Percentiles rank a stretch among this genome's conserved stretches.
These are phyloP conservation scores for Trichophaea hybrida DNA, from an alignment of 2,329 filamentous ascomycete species.

Conservation along the genomic window DNA sequence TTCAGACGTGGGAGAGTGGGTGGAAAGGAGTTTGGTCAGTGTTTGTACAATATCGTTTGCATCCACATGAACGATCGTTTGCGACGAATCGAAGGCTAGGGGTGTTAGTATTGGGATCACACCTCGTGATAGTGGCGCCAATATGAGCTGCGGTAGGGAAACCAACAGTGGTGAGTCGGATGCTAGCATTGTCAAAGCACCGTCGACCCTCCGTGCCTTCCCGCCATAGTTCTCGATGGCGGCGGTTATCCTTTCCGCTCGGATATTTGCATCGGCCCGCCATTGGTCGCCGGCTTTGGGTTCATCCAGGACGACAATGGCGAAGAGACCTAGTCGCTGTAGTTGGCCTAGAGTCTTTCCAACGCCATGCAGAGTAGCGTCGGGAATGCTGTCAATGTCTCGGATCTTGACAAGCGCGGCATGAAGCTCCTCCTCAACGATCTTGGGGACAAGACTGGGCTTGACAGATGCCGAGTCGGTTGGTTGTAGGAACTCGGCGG, in stretches of 20 bases:
- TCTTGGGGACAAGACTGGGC: neutral
- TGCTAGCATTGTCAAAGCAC: slow-evolving; percentile 27
- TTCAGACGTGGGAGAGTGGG: slow-evolving; percentile 34
- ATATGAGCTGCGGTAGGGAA: slow-evolving; percentile 37
- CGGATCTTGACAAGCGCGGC: slow-evolving; percentile 77
- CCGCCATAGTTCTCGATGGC: slow-evolving; percentile 22
- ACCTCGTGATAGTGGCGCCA: slow-evolving; percentile 51
- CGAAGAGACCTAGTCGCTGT: slow-evolving; percentile 62
- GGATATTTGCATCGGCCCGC: slow-evolving; percentile 30
- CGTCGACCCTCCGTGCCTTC: slow-evolving; percentile 22
- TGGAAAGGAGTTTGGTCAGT: slow-evolving; percentile 60
- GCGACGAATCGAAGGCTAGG: slow-evolving; percentile 40
- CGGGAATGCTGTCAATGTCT: slow-evolving; percentile 54
- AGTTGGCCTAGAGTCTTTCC: slow-evolving; percentile 75
- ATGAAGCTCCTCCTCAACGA: slow-evolving; percentile 39
- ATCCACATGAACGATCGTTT: slow-evolving; percentile 35
- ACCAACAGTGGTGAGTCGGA: slow-evolving; percentile 33
- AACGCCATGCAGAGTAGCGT: slow-evolving; percentile 56
- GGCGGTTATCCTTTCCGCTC: slow-evolving; percentile 22
- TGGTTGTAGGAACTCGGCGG: neutral
- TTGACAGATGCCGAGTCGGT: neutral
- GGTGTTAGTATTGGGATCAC: slow-evolving; percentile 56
- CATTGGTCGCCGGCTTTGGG: slow-evolving; percentile 5
- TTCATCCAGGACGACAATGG: slow-evolving; percentile 66
- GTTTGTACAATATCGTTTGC: slow-evolving; percentile 58